Conservation (phyloP, 371 early-diverging fungal genomes). For the Mucor indicus region DNA sequence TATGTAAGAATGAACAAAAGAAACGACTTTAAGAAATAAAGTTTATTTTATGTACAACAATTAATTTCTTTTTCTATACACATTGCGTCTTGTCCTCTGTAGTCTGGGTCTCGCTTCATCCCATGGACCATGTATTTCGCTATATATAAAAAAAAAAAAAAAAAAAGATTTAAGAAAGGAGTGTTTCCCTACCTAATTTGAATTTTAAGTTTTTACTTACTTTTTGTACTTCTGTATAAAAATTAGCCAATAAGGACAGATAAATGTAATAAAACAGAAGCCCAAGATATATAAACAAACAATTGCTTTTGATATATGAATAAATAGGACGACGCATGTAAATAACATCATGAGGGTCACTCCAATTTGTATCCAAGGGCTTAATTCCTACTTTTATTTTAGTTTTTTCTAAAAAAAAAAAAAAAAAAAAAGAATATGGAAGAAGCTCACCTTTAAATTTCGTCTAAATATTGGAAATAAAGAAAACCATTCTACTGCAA, state of each 20-base stretch:
- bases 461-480: constrained; percentile 89
- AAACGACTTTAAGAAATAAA: too few relatives aligned
- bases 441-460: constrained; percentile 19
- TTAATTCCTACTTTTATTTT: constrained; percentile 44
- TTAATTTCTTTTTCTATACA: constrained; percentile 24
- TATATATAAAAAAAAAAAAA: constrained; percentile 18
- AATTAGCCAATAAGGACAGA: constrained; percentile 89
- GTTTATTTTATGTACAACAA: too few relatives aligned
- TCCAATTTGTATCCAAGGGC: constrained; percentile 53
- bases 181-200: neutral
- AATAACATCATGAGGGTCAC: constrained; percentile 63
- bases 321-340: constrained; percentile 58
- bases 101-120: constrained; percentile 89
- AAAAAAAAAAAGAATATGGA: too few relatives aligned
- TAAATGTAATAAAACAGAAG: constrained; percentile 76
- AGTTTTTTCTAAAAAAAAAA: neutral
- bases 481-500: constrained; percentile 91
- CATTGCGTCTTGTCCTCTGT: constrained; percentile 36
- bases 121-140: constrained; percentile 96
- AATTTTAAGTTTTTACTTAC: constrained; percentile 45
- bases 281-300: constrained; percentile 65
- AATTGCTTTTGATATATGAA: constrained; percentile 69
- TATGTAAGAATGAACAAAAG: too few relatives aligned
- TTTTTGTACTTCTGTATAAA: constrained; percentile 92
- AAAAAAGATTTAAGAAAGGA: neutral